phyloP scores from a whole-genome alignment of 2,329 filamentous ascomycete genomes.

The Daldinia eschscholtzii region DNA sequence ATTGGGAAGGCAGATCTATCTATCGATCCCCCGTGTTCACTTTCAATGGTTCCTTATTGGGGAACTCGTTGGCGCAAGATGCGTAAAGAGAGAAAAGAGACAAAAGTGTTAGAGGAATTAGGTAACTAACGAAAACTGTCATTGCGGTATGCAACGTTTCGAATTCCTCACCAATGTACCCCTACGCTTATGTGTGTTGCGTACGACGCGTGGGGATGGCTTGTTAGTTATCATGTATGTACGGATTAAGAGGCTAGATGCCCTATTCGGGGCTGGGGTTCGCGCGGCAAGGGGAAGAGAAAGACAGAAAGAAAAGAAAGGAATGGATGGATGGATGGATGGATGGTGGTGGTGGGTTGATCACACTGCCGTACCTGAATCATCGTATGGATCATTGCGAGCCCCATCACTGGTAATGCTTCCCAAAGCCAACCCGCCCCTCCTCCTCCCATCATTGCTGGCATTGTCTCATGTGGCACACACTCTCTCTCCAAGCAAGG shows the following conservation, averaged over 20 bases:
- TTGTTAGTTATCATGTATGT: not conserved
- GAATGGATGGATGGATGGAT: too few species aligned
- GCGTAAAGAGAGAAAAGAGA: not conserved
- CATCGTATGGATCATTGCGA: conserved; percentile 29
- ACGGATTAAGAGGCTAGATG: not conserved
- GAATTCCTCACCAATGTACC: conserved; percentile 27
- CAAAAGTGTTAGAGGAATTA: not conserved
- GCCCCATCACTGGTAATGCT: conserved; percentile 26
- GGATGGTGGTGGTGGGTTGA: conserved; percentile 28
- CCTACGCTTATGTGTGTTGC: conserved; percentile 18
- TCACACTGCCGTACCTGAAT: conserved; percentile 44
- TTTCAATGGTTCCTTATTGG: not conserved
- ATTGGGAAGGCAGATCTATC: conserved; percentile 31
- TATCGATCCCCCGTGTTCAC: conserved; percentile 33
- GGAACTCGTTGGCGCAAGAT: conserved; percentile 13
- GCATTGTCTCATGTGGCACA: conserved; percentile 43
- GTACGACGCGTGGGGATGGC: not conserved
- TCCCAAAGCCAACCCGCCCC: conserved; percentile 11
- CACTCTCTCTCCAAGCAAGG: conserved; percentile 1
- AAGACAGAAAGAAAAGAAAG: not conserved
- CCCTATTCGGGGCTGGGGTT: not conserved
- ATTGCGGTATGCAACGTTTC: conserved; percentile 36
- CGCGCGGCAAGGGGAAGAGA: conserved; percentile 35
- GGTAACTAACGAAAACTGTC: conserved; percentile 20
- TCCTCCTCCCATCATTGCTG: conserved; percentile 23